Evolutionary conservation across 495 filamentous ascomycete species (phyloP), one percentile per base, ranked within the genome.

Genomic region (Penicillium pulvis): DNA sequence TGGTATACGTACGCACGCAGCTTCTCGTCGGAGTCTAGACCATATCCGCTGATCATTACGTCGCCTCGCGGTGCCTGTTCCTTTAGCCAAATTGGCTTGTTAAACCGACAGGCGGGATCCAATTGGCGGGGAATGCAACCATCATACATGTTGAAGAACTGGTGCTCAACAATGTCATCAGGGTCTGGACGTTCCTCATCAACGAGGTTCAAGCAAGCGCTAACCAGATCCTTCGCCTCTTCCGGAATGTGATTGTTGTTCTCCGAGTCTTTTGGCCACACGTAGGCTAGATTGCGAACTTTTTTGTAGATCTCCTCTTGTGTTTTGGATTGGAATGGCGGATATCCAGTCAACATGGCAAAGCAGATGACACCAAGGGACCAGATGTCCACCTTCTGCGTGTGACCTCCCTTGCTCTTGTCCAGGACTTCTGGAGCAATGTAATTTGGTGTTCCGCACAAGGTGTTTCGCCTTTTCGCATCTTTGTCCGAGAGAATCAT

Each of bases 391-490:
- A 99, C 94, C 67, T 90, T 89, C 57, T 94, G 90, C 47, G 91
- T 92, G 71, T 97, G 93, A 4, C 93, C 93, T 28, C 89, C 89
- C 67, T 90, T 92, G 54, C 73, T 79, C 62, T 71, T 69, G 51
- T 88, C 87, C 52, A 97, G 82, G 57, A 99, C 93, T 70, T 99
- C 94, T 2, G 94, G 94, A 0, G 95, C 95, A 71, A 99, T 96
- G 72, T 99, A 99, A 71, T 98, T 98, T 2, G 95, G 95, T 12
- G 95, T 98, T 31, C 95, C 95, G 62, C 95, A 99, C 48, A 99
- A 80, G 0, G 95, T 99, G 39, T 87, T 95, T 64, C 96, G 85
- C 65, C 88, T 82, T 62, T 87, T 85, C 74, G 90, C 89, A 59
- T 96, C 92, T 67, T 86, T 91, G 55, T 90, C 88, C 2, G 91